Base-by-base conservation (phyloP, 257 asterid species). In the Phtheirospermum japonicum region DNA sequence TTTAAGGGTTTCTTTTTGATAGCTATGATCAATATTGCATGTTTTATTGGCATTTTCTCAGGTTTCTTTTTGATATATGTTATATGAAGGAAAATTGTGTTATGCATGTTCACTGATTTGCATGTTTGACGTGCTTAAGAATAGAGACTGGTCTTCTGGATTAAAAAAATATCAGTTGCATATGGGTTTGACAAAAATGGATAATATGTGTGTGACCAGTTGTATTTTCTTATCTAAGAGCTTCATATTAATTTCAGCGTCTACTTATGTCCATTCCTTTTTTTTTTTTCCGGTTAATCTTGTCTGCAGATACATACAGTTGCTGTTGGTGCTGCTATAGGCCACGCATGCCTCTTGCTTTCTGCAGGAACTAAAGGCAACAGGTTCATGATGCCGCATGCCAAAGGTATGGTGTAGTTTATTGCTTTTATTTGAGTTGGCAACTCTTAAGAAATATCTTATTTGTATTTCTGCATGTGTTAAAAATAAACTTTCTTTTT, bases 291-390 rank as follows among this genome's bases (percentile, higher is more conserved):
- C 54, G 14, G 62, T 73, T 64, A 67, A 76, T 65, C 59, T 68
- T 57, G 36, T 56, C 9, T 64, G 68, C 87, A 88, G 97, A 86
- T 88, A 77, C 95, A 83, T 71, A 88, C 97, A 13, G 88, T 88
- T 50, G 81, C 71, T 43, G 78, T 88, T 75, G 98, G 95, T 64
- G 87, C 89, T 57, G 97, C 98, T 40, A 80, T 88, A 20, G 98
- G 98, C 57, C 97, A 88, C 33, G 95, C 98, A 19, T 92, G 98
- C 75, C 95, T 92, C 67, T 74, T 92, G 66, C 93, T 92, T 61
- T 80, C 97, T 67, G 90, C 97, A 56, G 98, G 98, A 62, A 71
- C 75, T 69, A 88, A 92, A 68, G 98, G 97, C 67, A 77, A 84
- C 69, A 80, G 98, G 79, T 92, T 74, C 74, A 84, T 83, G 95